These are phyloP conservation scores for Hyaloperonospora brassicae DNA, from an alignment of 352 stramenopile genomes.

Conservation along the genomic window DNA sequence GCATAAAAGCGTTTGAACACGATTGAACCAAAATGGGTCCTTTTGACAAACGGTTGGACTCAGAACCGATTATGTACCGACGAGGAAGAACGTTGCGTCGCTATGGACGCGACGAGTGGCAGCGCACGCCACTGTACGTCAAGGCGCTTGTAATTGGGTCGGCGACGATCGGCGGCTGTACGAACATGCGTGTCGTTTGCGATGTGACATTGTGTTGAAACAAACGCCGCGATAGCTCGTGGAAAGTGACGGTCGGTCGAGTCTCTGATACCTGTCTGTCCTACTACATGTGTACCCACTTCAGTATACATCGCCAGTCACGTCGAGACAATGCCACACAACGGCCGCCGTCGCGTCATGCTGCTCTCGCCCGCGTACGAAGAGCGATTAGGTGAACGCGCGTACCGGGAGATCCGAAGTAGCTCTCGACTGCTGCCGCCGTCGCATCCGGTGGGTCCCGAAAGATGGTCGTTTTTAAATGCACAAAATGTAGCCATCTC, in stretches of 20 bases:
- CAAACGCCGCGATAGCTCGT: too few species aligned
- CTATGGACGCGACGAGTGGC: conserved; percentile 29
- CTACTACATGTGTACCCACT: too few species aligned
- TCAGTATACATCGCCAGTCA: conserved; percentile 34
- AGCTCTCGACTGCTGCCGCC: conserved; percentile 35
- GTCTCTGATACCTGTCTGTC: too few species aligned
- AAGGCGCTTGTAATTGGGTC: conserved; percentile 24
- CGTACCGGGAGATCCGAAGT: conserved; percentile 40
- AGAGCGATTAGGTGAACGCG: conserved; percentile 41
- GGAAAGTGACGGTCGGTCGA: too few species aligned
- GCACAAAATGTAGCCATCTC: too few species aligned
- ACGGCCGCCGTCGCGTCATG: conserved; percentile 49
- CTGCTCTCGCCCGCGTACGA: conserved; percentile 49
- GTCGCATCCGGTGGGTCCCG: conserved; percentile 32
- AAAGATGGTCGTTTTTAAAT: too few species aligned
- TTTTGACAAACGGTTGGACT: neutral
- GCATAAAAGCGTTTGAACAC: too few species aligned
- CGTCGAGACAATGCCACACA: conserved; percentile 59
- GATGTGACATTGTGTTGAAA: too few species aligned
- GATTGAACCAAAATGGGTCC: too few species aligned
- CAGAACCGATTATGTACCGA: too few species aligned
- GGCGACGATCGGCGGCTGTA: conserved; percentile 25
- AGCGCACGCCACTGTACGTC: conserved; percentile 28
- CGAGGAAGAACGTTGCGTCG: neutral
- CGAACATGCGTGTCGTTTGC: neutral